These are phyloP conservation scores for Aureobasidium mangrovei DNA, from an alignment of 2,329 filamentous ascomycete species.

Conservation along the genomic window DNA sequence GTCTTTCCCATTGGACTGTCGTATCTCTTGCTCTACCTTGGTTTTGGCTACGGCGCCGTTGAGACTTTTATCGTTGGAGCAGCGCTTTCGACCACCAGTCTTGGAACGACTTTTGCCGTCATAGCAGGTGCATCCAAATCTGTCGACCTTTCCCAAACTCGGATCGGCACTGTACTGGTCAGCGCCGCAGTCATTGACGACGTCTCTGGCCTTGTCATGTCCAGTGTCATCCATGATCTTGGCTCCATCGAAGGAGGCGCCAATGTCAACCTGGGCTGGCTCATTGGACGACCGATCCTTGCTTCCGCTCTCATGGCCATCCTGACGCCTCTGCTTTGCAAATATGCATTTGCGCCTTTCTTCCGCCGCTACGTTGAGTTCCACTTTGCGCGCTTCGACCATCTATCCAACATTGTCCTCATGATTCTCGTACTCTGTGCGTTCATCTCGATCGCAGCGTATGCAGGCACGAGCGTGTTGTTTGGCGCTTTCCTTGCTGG, in stretches of 20 bases:
- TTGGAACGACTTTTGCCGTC: conserved; percentile 31
- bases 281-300: conserved; percentile 24
- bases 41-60: conserved; percentile 31
- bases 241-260: conserved; percentile 18
- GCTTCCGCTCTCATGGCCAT: conserved; percentile 20
- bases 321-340: conserved; percentile 20
- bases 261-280: conserved; percentile 19
- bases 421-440: conserved; percentile 25
- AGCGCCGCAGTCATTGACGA: conserved; percentile 42
- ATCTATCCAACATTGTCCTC: conserved; percentile 22
- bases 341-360: conserved; percentile 30
- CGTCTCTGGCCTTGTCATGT: conserved; percentile 38
- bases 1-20: conserved; percentile 39
- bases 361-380: conserved; percentile 20
- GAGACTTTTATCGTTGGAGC: conserved; percentile 24
- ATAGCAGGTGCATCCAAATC: conserved; percentile 26
- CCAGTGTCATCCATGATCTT: conserved; percentile 25
- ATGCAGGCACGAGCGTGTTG: conserved; percentile 24
- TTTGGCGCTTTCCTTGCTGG: conserved; percentile 28
- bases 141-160: conserved; percentile 35
- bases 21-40: conserved; percentile 36
- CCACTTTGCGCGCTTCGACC: conserved; percentile 21
- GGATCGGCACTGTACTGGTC: conserved; percentile 37
- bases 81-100: conserved; percentile 22
- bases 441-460: conserved; percentile 25